Percentiles rank a stretch among this genome's conserved stretches.
These are phyloP conservation scores for Panicum virgatum DNA, from an alignment of 202 grass and related monocot species.

Conservation along the genomic window DNA sequence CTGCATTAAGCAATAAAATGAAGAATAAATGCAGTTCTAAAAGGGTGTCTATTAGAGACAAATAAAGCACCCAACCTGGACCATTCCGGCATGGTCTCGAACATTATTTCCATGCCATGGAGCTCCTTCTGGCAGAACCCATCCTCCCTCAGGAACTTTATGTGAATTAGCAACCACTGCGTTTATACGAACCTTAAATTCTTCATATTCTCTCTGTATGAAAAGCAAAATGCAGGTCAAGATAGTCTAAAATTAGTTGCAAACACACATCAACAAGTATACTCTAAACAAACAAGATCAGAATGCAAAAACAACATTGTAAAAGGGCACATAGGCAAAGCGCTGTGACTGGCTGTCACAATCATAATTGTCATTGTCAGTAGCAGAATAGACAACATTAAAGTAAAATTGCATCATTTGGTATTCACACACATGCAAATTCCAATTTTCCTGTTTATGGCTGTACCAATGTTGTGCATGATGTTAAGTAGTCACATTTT, in stretches of 20 bases:
- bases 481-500: neutral
- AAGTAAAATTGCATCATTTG: neutral
- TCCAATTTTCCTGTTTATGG: neutral
- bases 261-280: neutral
- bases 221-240: constrained; percentile 20
- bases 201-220: constrained; percentile 66
- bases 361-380: neutral
- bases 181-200: constrained; percentile 46
- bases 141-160: constrained; percentile 36
- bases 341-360: neutral
- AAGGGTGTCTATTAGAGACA: neutral
- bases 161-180: constrained; percentile 30
- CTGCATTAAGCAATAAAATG: neutral
- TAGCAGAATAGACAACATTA: neutral
- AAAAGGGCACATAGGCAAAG: neutral
- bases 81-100: constrained; percentile 34
- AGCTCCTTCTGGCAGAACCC: constrained; percentile 29
- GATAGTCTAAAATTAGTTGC: neutral
- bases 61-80: constrained; percentile 22
- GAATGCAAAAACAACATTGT: neutral
- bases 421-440: neutral
- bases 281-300: no score
- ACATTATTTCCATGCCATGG: constrained; percentile 45
- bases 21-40: neutral
- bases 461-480: neutral